A percentile compares a stretch with the other conserved stretches of the same genome.
phyloP scores from a whole-genome alignment of 768 basidiomycete species.

The Lentinula aciculospora region DNA sequence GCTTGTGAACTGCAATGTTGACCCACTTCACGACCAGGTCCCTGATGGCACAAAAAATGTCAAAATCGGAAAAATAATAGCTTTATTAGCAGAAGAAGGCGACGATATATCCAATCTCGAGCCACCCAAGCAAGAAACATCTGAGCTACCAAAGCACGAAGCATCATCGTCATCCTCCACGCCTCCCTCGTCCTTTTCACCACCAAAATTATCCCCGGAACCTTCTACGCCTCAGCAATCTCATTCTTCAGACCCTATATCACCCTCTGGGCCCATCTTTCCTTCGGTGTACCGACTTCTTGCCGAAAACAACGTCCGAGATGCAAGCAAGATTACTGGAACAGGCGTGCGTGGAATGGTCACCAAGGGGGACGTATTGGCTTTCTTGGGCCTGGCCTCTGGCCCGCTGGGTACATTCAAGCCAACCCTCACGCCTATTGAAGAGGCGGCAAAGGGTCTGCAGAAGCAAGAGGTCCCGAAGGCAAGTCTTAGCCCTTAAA shows the following conservation, averaged over 20 bases:
- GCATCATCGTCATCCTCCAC: slow-evolving; percentile 25
- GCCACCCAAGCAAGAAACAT: slow-evolving; percentile 41
- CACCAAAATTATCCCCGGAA: slow-evolving; percentile 15
- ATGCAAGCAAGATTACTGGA: slow-evolving; percentile 69
- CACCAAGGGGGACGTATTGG: slow-evolving; percentile 92
- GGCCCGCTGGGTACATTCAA: slow-evolving; percentile 73
- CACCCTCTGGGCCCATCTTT: slow-evolving; percentile 71
- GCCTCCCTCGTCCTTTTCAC: slow-evolving; percentile 17
- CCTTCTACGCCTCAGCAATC: slow-evolving; percentile 22
- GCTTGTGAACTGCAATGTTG: background rate
- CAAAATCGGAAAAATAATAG: slow-evolving; percentile 84
- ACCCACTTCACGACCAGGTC: slow-evolving; percentile 32
- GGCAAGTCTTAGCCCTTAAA: slow-evolving; percentile 22
- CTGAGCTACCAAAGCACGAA: slow-evolving; percentile 21
- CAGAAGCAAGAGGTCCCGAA: slow-evolving; percentile 32
- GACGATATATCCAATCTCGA: slow-evolving; percentile 89
- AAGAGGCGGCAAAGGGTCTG: slow-evolving; percentile 16
- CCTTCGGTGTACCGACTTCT: slow-evolving; percentile 87
- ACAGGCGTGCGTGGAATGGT: slow-evolving; percentile 91
- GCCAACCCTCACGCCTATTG: slow-evolving; percentile 24
- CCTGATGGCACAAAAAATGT: slow-evolving; percentile 81
- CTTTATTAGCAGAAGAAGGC: slow-evolving; percentile 91
- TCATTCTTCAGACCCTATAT: slow-evolving; percentile 29
- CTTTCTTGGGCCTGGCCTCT: slow-evolving; percentile 80
- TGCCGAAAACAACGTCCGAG: slow-evolving; percentile 52